phyloP scores from a whole-genome alignment of 768 basidiomycete species.

The Pulveroboletus sp. region DNA sequence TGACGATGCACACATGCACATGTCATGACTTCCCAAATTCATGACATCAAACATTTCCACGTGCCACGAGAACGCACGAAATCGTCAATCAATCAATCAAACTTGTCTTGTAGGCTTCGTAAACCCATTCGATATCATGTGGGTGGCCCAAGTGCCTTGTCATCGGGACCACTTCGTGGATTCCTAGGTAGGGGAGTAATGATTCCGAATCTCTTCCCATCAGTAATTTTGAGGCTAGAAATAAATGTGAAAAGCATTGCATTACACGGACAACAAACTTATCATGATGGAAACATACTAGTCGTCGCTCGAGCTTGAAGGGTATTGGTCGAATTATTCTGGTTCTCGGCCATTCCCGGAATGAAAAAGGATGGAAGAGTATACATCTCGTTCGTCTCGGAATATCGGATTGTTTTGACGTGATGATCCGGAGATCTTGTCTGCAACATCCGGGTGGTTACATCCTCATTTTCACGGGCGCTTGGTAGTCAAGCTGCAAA shows the following conservation, averaged over 20 bases:
- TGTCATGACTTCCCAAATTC: neutral
- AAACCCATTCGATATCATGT: neutral
- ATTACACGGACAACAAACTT: no score
- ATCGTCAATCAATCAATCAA: neutral
- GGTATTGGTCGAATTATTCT: no score
- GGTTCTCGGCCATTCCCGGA: neutral
- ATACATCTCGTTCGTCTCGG: no score
- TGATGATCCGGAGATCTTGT: neutral
- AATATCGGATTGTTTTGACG: neutral
- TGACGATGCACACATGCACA: no score
- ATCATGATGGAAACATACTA: no score
- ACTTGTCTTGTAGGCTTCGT: neutral
- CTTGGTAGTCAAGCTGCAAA: neutral
- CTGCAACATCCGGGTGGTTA: neutral
- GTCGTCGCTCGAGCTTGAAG: no score
- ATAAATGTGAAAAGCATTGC: neutral
- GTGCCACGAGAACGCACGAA: neutral
- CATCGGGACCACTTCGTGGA: no score
- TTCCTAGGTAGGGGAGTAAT: neutral
- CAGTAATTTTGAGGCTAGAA: neutral
- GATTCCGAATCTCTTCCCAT: neutral
- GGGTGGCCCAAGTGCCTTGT: neutral
- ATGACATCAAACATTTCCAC: neutral
- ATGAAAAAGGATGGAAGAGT: neutral
- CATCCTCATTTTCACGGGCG: neutral